Conservation (phyloP, 768 basidiomycete species). For the Calocera viscosa region DNA sequence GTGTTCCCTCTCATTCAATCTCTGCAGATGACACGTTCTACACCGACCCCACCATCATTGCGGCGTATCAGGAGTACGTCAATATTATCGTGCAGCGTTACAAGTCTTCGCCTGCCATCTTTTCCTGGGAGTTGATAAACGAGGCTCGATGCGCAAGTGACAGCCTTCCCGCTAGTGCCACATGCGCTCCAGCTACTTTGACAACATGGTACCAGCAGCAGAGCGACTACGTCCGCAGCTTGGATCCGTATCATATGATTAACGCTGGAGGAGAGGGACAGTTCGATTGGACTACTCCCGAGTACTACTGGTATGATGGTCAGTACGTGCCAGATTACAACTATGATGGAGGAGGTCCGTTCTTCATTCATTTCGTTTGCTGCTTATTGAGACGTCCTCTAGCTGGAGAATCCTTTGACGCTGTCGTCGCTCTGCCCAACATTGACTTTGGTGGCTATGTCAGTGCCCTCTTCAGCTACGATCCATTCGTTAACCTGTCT, state of each 20-base stretch:
- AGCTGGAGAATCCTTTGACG: slow-evolving; percentile 47
- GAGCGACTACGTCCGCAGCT: slow-evolving; percentile 38
- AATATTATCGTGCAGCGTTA: slow-evolving; percentile 2
- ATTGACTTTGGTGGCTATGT: slow-evolving; percentile 49
- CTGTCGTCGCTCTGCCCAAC: slow-evolving; percentile 36
- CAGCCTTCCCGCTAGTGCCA: slow-evolving; percentile 35
- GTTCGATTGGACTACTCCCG: slow-evolving; percentile 36
- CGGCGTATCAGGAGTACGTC: slow-evolving; percentile 23
- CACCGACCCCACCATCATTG: slow-evolving; percentile 22
- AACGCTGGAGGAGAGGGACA: slow-evolving; percentile 48
- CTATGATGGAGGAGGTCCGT: slow-evolving; percentile 41
- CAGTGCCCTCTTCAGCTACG: slow-evolving; percentile 16
- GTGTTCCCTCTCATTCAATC: neutral
- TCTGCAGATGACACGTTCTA: slow-evolving; percentile 21
- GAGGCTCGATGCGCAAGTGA: slow-evolving; percentile 12
- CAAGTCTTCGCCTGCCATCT: slow-evolving; percentile 9
- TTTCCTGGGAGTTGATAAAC: slow-evolving; percentile 15
- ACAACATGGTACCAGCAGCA: slow-evolving; percentile 42
- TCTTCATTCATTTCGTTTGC: neutral
- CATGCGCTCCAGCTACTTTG: slow-evolving; percentile 38
- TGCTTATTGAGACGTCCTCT: neutral
- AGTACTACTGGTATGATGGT: slow-evolving; percentile 29
- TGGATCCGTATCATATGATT: slow-evolving; percentile 45
- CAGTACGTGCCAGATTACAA: slow-evolving; percentile 40
- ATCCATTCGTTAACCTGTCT: neutral